A percentile compares a stretch with the other conserved stretches of the same genome.
Evolutionary conservation across 1,284 basidiomycete genomes (phyloP).

Genomic region (Boletus semigastroideus): DNA sequence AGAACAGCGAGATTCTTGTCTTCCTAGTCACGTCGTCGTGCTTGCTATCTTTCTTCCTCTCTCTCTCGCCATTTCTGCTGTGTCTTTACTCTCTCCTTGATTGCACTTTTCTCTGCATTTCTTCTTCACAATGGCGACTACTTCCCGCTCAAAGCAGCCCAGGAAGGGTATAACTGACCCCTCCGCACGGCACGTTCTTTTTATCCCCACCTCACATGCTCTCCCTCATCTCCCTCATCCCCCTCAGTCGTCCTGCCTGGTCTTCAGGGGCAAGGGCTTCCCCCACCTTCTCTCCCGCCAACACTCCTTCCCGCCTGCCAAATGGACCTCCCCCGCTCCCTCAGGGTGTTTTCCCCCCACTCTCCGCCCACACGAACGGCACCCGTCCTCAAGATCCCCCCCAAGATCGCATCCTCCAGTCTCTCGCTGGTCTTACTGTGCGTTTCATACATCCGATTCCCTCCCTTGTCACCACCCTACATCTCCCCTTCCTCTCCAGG

Average conservation of each 20-base stretch:
- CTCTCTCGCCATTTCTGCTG: constrained; percentile 18
- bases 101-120: constrained; percentile 26
- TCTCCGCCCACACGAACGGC: constrained; percentile 47
- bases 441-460: constrained; percentile 32
- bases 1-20: constrained; percentile 24
- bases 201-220: constrained; percentile 6
- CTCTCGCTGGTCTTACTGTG: constrained; percentile 64
- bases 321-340: constrained; percentile 37
- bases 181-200: constrained; percentile 49
- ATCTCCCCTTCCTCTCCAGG: constrained; percentile 42
- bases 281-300: constrained; percentile 61
- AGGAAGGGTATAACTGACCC: constrained; percentile 59
- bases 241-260: constrained; percentile 68
- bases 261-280: constrained; percentile 55
- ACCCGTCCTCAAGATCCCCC: constrained; percentile 42
- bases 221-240: constrained; percentile 14
- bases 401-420: constrained; percentile 58
- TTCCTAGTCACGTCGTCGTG: constrained; percentile 35
- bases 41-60: constrained; percentile 32
- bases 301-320: constrained; percentile 49
- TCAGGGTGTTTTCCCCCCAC: constrained; percentile 50
- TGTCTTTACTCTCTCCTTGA: constrained; percentile 28
- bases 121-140: constrained; percentile 52
- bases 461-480: constrained; percentile 19
- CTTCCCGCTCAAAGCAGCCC: constrained; percentile 56